Evolutionary conservation across 176 grass and related monocot species (phyloP).

Genomic region (Oryza glumipatula): DNA sequence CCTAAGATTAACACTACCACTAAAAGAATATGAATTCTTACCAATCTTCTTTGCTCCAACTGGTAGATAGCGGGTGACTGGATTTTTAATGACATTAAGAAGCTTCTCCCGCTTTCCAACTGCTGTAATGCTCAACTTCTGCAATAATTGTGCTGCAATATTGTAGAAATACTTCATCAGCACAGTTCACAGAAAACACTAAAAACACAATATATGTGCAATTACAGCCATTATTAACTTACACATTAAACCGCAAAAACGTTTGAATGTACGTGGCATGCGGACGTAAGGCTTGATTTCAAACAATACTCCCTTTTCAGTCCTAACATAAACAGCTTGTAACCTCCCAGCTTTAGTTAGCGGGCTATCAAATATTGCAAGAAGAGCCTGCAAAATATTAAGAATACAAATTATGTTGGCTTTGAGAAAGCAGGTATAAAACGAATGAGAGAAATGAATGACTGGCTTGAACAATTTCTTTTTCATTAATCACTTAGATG

Average conservation of each 20-base stretch:
- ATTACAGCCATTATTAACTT: conserved; percentile 47
- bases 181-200: neutral
- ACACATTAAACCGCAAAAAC: conserved; percentile 93
- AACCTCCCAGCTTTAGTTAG: conserved; percentile 90
- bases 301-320: conserved; percentile 91
- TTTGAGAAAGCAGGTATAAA: neutral
- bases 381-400: conserved; percentile 67
- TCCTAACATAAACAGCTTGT: conserved; percentile 93
- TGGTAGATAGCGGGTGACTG: conserved; percentile 82
- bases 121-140: conserved; percentile 95
- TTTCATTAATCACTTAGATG: neutral
- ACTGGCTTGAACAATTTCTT: neutral
- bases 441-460: neutral
- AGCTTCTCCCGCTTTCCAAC: conserved; percentile 92
- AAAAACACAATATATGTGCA: neutral
- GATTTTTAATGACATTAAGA: conserved; percentile 97
- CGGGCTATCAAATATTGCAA: conserved; percentile 97
- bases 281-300: conserved; percentile 96
- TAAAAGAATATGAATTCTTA: conserved; percentile 35
- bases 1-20: neutral
- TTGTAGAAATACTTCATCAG: conserved; percentile 26
- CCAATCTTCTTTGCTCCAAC: conserved; percentile 82
- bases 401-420: neutral
- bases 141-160: conserved; percentile 83
- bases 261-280: conserved; percentile 88